Evolutionary conservation across 768 basidiomycete genomes (phyloP).

Genomic region (Leccinum truebloodii): DNA sequence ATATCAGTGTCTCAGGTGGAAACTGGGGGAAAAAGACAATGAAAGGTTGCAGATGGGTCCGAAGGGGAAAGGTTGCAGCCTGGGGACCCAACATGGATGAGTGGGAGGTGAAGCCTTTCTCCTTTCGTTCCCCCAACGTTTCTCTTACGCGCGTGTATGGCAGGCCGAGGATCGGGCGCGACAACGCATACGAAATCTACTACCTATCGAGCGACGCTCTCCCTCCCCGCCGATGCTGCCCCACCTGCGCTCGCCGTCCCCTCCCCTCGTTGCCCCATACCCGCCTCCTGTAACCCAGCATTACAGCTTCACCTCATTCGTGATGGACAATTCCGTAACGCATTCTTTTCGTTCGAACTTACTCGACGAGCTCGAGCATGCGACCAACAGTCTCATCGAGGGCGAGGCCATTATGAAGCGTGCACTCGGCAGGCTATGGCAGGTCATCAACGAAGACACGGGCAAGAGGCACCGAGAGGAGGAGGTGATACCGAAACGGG

Average conservation of each 20-base stretch:
- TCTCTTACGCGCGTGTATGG: conserved; percentile 13
- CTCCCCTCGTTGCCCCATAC: conserved; percentile 77
- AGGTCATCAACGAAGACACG: conserved; percentile 74
- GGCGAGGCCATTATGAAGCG: conserved; percentile 73
- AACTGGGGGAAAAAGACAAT: conserved; percentile 85
- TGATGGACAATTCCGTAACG: conserved; percentile 82
- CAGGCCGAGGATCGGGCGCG: conserved; percentile 83
- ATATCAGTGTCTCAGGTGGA: conserved; percentile 51
- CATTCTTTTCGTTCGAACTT: conserved; percentile 81
- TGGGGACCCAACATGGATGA: conserved; percentile 88
- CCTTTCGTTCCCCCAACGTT: conserved; percentile 2
- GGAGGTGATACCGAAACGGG: conserved; percentile 63
- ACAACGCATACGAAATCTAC: conserved; percentile 69
- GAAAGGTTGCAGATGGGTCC: conserved; percentile 79
- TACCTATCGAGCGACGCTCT: conserved; percentile 62
- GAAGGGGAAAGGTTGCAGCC: conserved; percentile 75
- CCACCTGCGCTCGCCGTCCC: conserved; percentile 77
- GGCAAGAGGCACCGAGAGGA: conserved; percentile 38
- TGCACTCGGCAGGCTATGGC: conserved; percentile 80
- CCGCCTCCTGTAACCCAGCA: conserved; percentile 67
- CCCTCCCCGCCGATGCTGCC: conserved; percentile 73
- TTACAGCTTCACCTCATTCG: conserved; percentile 78
- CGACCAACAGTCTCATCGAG: conserved; percentile 83
- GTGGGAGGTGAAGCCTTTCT: conserved; percentile 62
- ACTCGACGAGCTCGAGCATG: conserved; percentile 76